A percentile compares a stretch with the other conserved stretches of the same genome.
These are phyloP conservation scores for Beauveria australis DNA, from an alignment of 2,329 filamentous ascomycete genomes.

Conservation along the genomic window DNA sequence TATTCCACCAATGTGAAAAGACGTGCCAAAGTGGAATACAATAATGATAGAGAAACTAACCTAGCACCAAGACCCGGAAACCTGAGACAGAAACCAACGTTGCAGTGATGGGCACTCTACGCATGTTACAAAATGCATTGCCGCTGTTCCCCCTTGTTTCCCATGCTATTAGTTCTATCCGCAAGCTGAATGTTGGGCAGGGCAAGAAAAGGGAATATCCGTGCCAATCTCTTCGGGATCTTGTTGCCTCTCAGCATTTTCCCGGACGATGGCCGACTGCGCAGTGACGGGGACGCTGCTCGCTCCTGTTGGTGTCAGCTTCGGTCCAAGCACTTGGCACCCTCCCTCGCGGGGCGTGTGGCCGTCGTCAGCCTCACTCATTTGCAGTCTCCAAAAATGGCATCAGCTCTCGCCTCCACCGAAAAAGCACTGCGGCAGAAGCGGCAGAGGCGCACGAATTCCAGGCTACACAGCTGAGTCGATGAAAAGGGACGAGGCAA, in stretches of 20 bases:
- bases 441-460: conserved; percentile 6
- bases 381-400: background rate
- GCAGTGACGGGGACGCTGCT: background rate
- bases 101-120: background rate
- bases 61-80: no score
- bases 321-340: background rate
- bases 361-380: conserved; percentile 2
- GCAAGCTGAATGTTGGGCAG: background rate
- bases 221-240: background rate
- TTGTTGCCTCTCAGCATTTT: background rate
- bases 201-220: background rate
- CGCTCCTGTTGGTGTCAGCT: background rate
- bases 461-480: background rate
- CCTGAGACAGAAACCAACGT: no score
- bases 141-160: background rate
- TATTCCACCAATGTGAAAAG: no score
- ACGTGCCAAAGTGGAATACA: no score
- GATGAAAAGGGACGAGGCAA: background rate
- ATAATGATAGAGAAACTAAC: no score
- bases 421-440: conserved; percentile 1
- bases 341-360: background rate
- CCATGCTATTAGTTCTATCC: background rate
- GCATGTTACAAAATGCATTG: background rate
- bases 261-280: conserved; percentile 9
- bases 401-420: background rate